Percentiles rank a stretch among this genome's conserved stretches.
Conservation (phyloP, 768 basidiomycete species). For the Mycena sanguinolenta region DNA sequence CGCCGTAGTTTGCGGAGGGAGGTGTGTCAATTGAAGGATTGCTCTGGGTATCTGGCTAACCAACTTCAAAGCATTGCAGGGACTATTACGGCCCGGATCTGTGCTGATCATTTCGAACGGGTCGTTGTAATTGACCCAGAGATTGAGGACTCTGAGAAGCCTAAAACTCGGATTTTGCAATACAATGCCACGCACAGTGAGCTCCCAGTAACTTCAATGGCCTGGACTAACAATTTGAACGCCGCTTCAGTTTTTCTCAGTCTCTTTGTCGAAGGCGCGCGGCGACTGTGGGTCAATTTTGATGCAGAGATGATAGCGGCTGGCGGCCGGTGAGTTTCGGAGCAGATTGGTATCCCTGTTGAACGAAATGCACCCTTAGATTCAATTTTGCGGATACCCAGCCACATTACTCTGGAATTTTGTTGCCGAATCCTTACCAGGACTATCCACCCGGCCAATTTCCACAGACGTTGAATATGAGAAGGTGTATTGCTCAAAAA, state of each 20-base stretch:
- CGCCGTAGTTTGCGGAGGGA: no score
- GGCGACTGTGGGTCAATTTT: conserved; percentile 14
- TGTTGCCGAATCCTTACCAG: background rate
- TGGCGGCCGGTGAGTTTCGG: conserved; percentile 50
- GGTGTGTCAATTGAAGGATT: no score
- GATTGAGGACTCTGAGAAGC: background rate
- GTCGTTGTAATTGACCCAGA: background rate
- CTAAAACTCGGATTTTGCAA: conserved; percentile 2
- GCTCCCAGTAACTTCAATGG: no score
- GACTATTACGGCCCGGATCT: no score
- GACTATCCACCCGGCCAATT: background rate
- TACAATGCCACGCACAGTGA: background rate
- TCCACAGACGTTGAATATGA: background rate
- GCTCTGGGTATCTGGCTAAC: no score
- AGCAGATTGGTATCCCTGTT: background rate
- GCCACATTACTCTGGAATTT: no score
- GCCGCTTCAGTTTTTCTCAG: no score
- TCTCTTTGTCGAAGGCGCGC: no score
- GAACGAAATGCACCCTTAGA: background rate
- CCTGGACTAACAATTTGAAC: background rate
- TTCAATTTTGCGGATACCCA: background rate
- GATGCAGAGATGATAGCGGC: background rate
- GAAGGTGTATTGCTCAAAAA: background rate
- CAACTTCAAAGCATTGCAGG: no score
- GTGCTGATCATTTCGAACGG: conserved; percentile 14